Base-by-base conservation (phyloP, 805 yeast genomes). In the Kodamaea leandrae region DNA sequence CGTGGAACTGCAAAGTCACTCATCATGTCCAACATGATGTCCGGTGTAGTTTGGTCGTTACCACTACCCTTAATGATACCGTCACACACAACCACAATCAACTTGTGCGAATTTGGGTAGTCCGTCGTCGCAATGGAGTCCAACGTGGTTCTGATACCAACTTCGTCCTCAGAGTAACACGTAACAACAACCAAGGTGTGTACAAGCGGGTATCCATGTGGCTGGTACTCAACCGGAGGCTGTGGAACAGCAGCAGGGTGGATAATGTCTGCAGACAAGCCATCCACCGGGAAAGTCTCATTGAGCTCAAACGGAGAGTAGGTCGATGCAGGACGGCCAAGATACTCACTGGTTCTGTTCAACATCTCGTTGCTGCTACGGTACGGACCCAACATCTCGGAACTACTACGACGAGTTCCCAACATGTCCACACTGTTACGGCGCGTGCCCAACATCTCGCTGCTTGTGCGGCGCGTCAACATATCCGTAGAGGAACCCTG, bases 1-100 rank as follows among this genome's bases (percentile, higher is more conserved):
- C 72, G 75, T 0, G 87, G 85, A 25, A 75, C 70, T 6, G 78
- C 73, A 52, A 89, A 67, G 46, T 69, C 75, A 8, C 82, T 77
- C 93, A 93, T 87, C 90, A 93, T 82, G 32, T 77, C 78, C 46
- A 93, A 63, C 14, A 82, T 89, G 53, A 90, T 84, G 16, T 93
- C 99, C 0, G 98, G 96, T 0, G 99, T 93, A 2, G 89, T 73
- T 57, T 63, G 58, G 41, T 82, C 90, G 63, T 91, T 91, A 36
- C 97, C 98, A 15, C 96, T 82, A 50, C 99, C 99, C 55, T 91
- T 90, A 52, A 93, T 83, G 25, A 91, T 51, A 51, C 99, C 99
- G 67, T 93, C 99, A 71, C 98, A 91, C 10, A 91, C 76, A 29
- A 90, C 80, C 39, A 89, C 66, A 29, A 93, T 72, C 47, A 93